A percentile compares a stretch with the other conserved stretches of the same genome.
These are phyloP conservation scores for Podospora anserina DNA, from an alignment of 495 filamentous ascomycete genomes.

Conservation along the genomic window DNA sequence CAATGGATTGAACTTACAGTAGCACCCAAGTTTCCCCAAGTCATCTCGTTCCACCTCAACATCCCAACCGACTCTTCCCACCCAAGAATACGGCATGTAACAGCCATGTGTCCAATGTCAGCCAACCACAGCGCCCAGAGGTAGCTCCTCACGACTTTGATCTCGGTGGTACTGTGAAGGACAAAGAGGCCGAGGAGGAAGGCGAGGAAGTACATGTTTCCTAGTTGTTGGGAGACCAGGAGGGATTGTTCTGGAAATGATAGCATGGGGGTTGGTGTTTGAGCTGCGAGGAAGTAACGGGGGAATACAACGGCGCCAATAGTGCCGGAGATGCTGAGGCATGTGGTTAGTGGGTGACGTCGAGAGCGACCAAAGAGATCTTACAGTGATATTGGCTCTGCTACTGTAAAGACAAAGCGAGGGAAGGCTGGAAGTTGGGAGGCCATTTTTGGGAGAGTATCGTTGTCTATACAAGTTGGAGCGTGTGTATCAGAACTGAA, in stretches of 20 bases:
- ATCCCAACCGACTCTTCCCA: slow-evolving; percentile 48
- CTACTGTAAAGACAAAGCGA: slow-evolving; percentile 54
- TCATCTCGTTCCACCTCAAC: slow-evolving; percentile 64
- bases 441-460: slow-evolving; percentile 38
- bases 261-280: slow-evolving; percentile 41
- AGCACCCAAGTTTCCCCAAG: slow-evolving; percentile 69
- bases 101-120: slow-evolving; percentile 67
- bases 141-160: slow-evolving; percentile 64
- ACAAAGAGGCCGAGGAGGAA: slow-evolving; percentile 59
- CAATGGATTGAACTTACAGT: slow-evolving; percentile 43
- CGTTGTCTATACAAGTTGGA: background rate
- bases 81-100: slow-evolving; percentile 59
- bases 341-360: background rate
- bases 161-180: slow-evolving; percentile 60
- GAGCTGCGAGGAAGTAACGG: slow-evolving; percentile 57
- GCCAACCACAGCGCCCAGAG: slow-evolving; percentile 61
- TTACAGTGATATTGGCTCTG: slow-evolving; percentile 70
- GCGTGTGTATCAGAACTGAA: background rate
- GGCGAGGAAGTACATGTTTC: slow-evolving; percentile 65
- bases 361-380: slow-evolving; percentile 13
- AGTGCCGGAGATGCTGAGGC: slow-evolving; percentile 49
- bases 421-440: slow-evolving; percentile 51
- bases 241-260: slow-evolving; percentile 23
- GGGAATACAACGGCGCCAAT: slow-evolving; percentile 54
- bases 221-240: slow-evolving; percentile 52